Percentiles rank a stretch among this genome's conserved stretches.
phyloP scores from a whole-genome alignment of 331 rosid genomes.

The Quercus tomentella region DNA sequence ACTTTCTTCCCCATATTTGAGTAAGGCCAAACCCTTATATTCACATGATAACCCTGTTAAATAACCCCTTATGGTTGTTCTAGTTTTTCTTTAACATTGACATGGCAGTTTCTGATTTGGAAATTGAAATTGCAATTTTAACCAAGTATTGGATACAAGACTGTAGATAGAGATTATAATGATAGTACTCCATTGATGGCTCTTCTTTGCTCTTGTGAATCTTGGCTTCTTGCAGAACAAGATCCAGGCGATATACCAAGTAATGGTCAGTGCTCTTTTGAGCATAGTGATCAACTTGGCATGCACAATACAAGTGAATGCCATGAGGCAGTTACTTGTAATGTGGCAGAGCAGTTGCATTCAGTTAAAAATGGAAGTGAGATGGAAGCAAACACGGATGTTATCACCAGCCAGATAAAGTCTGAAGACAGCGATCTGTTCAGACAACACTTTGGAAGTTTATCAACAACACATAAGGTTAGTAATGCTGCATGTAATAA shows the following conservation, averaged over 20 bases:
- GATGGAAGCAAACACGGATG: constrained; percentile 22
- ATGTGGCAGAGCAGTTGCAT: constrained; percentile 24
- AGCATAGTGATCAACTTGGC: constrained; percentile 8
- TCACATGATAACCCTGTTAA: constrained; percentile 5
- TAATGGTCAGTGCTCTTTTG: constrained; percentile 28
- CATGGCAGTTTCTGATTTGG: not conserved
- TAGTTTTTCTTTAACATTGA: not conserved
- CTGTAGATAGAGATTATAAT: not conserved
- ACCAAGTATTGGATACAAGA: not conserved
- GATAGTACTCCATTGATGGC: not conserved
- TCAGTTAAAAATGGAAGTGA: constrained; percentile 26
- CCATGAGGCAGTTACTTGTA: constrained; percentile 21
- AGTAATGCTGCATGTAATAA: constrained; percentile 22
- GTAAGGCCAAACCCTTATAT: constrained; percentile 39
- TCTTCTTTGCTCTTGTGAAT: constrained; percentile 6
- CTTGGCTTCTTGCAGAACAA: constrained; percentile 35
- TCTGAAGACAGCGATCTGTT: constrained; percentile 49
- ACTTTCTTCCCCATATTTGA: constrained; percentile 25
- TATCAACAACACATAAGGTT: constrained; percentile 57
- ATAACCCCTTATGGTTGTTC: not conserved
- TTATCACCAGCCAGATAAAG: constrained; percentile 9
- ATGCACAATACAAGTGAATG: constrained; percentile 12
- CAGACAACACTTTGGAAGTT: constrained; percentile 63
- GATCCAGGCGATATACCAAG: constrained; percentile 9
- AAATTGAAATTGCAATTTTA: not conserved